Base-by-base conservation (phyloP, 345 rosid species). In the Citrus mangshanensis region DNA sequence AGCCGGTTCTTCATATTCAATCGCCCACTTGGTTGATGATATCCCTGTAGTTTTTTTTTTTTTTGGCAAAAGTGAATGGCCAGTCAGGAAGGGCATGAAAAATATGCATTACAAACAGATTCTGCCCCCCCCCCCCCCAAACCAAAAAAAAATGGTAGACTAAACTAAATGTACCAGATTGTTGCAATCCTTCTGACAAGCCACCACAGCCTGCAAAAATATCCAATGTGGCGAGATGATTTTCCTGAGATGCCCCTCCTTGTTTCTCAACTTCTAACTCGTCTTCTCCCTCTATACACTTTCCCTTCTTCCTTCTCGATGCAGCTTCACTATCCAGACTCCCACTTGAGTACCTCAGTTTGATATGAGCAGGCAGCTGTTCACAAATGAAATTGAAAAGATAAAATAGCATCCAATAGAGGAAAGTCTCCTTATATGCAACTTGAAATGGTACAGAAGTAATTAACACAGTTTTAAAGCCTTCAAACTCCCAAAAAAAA, bases 191-290 rank as follows among this genome's bases (percentile, higher is more conserved):
- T 70, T 89, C 89, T 46, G 98, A 89, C 80, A 93, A 82, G 42
- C 96, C 98, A 79, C 96, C 98, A 81, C 96, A 93, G 71, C 98
- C 98, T 58, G 98, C 90, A 88, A 93, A 93, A 67, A 93, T 90
- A 84, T 93, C 96, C 21, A 91, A 81, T 60, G 98, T 91, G 79
- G 93, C 90, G 75, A 93, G 38, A 74, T 77, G 46, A 68, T 67
- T 84, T 59, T 71, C 78, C 68, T 78, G 75, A 70, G 84, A 80
- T 78, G 79, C 81, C 46, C 81, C 88, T 62, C n/a, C 69, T 74
- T 81, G 83, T 76, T 84, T 85, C 56, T 74, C 89, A 72, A 35
- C 58, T 12, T 77, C 89, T 55, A 73, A 49, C 58, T 84, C 85
- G 69, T 70, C 68, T 75, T 91, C 95, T 67, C 84, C 88, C 81